Evolutionary conservation across 352 stramenopile species (phyloP).

Genomic region (Pythium sp.): DNA sequence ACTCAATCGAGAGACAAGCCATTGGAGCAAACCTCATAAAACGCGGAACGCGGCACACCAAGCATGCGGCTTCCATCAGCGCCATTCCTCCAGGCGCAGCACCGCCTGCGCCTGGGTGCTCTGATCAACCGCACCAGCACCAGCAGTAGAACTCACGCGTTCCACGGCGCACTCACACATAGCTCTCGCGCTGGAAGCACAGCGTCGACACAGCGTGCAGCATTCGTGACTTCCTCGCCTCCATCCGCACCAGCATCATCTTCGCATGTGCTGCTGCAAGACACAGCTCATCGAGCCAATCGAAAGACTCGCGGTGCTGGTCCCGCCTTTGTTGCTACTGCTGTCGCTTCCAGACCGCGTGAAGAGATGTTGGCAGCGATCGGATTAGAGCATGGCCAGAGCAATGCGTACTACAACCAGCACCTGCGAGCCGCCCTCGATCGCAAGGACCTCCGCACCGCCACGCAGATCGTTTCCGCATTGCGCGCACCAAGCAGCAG

Average conservation of each 20-base stretch:
- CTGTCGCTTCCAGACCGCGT: not conserved
- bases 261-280: conserved; percentile 4
- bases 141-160: not conserved
- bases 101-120: not conserved
- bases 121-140: not conserved
- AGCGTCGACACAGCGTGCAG: not conserved
- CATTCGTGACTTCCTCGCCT: conserved; percentile 6
- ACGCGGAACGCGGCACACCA: not conserved
- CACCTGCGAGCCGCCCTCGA: conserved; percentile 31
- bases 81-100: conserved; percentile 2
- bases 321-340: not conserved
- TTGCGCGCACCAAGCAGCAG: conserved; percentile 3
- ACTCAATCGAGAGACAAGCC: not conserved
- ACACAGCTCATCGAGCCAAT: not conserved
- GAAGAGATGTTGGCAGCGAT: conserved; percentile 10
- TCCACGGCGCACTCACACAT: too few relatives aligned
- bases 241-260: not conserved
- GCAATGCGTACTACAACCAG: conserved; percentile 48
- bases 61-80: conserved; percentile 8
- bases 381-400: conserved; percentile 17
- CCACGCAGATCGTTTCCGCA: conserved; percentile 23
- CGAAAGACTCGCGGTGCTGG: too few relatives aligned
- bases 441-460: conserved; percentile 25
- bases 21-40: conserved; percentile 4
- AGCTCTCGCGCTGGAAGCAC: not conserved